These are phyloP conservation scores for Dactylellina cionopaga DNA, from an alignment of 2,329 filamentous ascomycete species.

Conservation along the genomic window DNA sequence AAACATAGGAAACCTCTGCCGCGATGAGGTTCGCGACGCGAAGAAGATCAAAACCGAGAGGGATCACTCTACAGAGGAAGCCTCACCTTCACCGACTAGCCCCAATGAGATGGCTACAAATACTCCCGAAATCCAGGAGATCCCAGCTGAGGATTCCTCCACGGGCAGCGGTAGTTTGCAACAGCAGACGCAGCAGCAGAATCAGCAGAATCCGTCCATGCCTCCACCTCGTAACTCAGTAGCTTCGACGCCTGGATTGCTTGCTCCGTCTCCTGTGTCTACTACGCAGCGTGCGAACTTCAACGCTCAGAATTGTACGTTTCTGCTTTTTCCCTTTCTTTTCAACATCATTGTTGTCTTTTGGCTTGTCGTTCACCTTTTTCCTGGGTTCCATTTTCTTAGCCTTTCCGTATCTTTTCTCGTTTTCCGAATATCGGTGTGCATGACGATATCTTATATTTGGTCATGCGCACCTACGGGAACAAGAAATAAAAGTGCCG, in stretches of 20 bases:
- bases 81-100: slow-evolving; percentile 49
- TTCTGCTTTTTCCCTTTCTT: slow-evolving; percentile 5
- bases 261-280: slow-evolving; percentile 55
- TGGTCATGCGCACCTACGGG: slow-evolving; percentile 16
- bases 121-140: slow-evolving; percentile 61
- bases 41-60: slow-evolving; percentile 79
- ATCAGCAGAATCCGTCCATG: slow-evolving; percentile 62
- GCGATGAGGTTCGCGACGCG: slow-evolving; percentile 92
- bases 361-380: no score
- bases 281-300: slow-evolving; percentile 55
- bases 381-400: slow-evolving; percentile 6
- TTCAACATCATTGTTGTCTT: slow-evolving; percentile 40
- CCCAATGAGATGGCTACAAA: slow-evolving; percentile 56
- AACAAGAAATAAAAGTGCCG: slow-evolving; percentile 13
- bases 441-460: slow-evolving; percentile 44
- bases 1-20: slow-evolving; percentile 97
- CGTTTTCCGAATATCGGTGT: slow-evolving; percentile 36
- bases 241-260: slow-evolving; percentile 55
- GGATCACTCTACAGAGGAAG: slow-evolving; percentile 53
- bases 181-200: slow-evolving; percentile 65
- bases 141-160: slow-evolving; percentile 61
- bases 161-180: slow-evolving; percentile 67
- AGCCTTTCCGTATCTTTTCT: slow-evolving; percentile 9
- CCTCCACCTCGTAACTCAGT: slow-evolving; percentile 56
- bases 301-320: slow-evolving; percentile 56